phyloP scores from a whole-genome alignment of 192 early-diverging fungal species.

The Coemansia sp. region DNA sequence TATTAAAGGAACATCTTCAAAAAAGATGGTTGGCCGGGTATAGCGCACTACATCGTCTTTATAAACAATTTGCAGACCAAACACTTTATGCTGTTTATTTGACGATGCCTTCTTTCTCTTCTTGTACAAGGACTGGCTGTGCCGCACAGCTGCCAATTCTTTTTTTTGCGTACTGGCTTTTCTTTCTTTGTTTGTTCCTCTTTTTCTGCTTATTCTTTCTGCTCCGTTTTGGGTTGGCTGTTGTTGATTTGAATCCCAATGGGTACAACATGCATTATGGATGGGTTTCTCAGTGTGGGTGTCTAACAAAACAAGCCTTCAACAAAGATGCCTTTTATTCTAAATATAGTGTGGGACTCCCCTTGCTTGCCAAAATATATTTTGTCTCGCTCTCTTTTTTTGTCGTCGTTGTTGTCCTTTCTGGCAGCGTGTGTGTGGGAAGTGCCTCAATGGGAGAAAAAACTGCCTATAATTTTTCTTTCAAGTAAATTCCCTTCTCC shows the following conservation, averaged over 20 bases:
- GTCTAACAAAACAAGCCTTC: background rate
- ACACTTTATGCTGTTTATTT: background rate
- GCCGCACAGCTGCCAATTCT: background rate
- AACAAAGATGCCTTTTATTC: constrained; percentile 4
- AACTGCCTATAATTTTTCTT: background rate
- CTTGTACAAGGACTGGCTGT: background rate
- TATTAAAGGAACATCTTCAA: background rate
- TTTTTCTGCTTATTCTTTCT: no score
- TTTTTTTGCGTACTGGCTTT: background rate
- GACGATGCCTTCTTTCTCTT: background rate
- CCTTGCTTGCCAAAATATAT: background rate
- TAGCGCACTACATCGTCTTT: background rate
- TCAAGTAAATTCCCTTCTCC: background rate
- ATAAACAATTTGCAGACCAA: background rate
- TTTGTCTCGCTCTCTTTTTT: no score
- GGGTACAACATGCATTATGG: background rate
- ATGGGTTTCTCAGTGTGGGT: background rate
- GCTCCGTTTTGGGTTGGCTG: background rate
- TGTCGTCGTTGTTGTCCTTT: background rate
- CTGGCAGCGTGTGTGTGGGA: constrained; percentile 10
- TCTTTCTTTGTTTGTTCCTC: background rate
- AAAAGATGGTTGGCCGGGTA: background rate
- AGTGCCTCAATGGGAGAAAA: background rate
- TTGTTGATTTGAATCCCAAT: background rate
- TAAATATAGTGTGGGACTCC: constrained; percentile 14